phyloP scores from a whole-genome alignment of 148 eudicot genomes.

The Agrostemma githago region DNA sequence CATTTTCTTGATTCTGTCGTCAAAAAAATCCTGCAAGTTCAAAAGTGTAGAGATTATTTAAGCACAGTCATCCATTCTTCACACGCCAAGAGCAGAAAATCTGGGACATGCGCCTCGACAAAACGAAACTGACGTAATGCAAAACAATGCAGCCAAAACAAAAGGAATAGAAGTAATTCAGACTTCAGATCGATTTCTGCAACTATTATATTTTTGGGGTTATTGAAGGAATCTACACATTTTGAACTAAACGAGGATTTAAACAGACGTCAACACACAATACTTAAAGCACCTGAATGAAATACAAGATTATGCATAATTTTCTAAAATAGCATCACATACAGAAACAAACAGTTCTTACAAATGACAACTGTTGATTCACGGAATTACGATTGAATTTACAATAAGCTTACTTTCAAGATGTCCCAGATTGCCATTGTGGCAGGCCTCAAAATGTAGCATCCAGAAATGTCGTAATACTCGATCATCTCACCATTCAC shows the following conservation, averaged over 20 bases:
- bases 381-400: background rate
- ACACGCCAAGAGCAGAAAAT: background rate
- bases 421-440: conserved; percentile 89
- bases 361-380: background rate
- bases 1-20: conserved; percentile 87
- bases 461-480: conserved; percentile 92
- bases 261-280: too few species aligned
- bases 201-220: too few species aligned
- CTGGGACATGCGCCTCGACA: too few species aligned
- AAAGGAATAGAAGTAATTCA: background rate
- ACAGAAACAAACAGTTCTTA: too few species aligned
- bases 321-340: background rate
- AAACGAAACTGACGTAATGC: background rate
- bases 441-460: conserved; percentile 90
- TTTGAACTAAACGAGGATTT: background rate
- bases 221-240: background rate
- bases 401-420: conserved; percentile 52
- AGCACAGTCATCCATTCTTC: background rate
- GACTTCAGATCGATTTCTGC: background rate
- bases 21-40: conserved; percentile 69
- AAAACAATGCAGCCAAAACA: background rate
- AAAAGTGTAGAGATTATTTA: background rate
- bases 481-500: conserved; percentile 87
- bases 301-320: too few species aligned
- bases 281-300: too few species aligned